phyloP scores from a whole-genome alignment of 106 monocot species.

The Gastrodia elata region DNA sequence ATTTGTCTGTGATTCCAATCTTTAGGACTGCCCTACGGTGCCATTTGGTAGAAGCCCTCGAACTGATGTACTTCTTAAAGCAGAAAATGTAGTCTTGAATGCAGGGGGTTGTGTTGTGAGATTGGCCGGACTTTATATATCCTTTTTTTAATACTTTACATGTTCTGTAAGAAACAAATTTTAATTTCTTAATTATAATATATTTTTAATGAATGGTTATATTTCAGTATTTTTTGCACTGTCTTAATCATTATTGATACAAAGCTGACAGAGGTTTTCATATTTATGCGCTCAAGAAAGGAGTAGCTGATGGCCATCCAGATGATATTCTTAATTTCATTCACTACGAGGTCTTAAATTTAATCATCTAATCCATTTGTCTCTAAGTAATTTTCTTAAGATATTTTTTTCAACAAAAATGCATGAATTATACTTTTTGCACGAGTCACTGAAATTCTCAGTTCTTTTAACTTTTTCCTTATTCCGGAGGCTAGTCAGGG shows the following conservation, averaged over 20 bases:
- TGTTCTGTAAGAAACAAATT: neutral
- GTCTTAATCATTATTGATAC: slow-evolving; percentile 41
- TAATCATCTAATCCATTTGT: neutral
- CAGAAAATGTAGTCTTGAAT: slow-evolving; percentile 58
- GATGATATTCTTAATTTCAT: slow-evolving; percentile 90
- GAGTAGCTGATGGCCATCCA: slow-evolving; percentile 55
- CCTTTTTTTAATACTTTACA: slow-evolving; percentile 24
- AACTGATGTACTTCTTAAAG: slow-evolving; percentile 75
- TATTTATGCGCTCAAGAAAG: slow-evolving; percentile 70
- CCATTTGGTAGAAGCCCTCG: slow-evolving; percentile 75
- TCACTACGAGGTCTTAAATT: slow-evolving; percentile 74
- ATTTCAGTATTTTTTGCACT: slow-evolving; percentile 7
- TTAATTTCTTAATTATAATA: neutral
- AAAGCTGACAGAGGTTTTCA: slow-evolving; percentile 75
- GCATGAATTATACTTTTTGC: no score
- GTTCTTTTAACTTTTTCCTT: no score
- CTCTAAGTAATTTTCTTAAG: neutral
- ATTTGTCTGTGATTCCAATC: neutral
- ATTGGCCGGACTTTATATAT: slow-evolving; percentile 96
- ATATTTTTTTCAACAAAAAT: no score
- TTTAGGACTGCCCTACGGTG: slow-evolving; percentile 65
- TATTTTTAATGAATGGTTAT: neutral
- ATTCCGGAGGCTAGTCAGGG: no score
- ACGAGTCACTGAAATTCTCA: no score
- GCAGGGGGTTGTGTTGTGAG: slow-evolving; percentile 71